Conservation (phyloP, 768 basidiomycete species). For the Mycena amicta region DNA sequence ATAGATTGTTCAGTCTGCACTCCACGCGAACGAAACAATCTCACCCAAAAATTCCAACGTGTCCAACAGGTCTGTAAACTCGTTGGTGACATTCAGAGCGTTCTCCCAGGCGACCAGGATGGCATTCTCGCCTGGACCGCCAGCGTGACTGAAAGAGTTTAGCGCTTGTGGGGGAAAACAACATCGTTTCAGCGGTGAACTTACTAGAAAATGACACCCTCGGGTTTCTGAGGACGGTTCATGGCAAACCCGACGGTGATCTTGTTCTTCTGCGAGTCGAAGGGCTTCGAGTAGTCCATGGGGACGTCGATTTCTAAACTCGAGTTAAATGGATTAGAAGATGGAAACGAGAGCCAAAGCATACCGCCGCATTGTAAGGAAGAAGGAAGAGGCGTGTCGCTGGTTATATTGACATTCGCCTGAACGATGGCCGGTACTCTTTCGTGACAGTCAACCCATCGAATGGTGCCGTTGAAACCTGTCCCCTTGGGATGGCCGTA, state of each 20-base stretch:
- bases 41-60: conserved; percentile 13
- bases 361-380: no score
- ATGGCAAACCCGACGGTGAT: conserved; percentile 16
- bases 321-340: no score
- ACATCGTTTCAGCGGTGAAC: no score
- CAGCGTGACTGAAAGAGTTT: conserved; percentile 5
- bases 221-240: conserved; percentile 12
- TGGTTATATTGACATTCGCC: no score
- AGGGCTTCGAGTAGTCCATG: neutral
- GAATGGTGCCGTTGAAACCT: no score
- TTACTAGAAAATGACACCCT: conserved; percentile 14
- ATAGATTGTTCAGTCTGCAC: neutral
- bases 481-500: no score
- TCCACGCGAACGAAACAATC: neutral
- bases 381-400: no score
- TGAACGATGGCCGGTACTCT: no score
- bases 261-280: neutral
- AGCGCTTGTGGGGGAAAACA: neutral
- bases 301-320: neutral
- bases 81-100: conserved; percentile 3
- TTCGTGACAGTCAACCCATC: no score
- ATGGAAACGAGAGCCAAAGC: no score
- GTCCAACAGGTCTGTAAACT: conserved; percentile 2
- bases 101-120: conserved; percentile 9
- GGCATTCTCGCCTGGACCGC: conserved; percentile 15